A percentile compares a stretch with the other conserved stretches of the same genome.
Conservation (phyloP, 495 filamentous ascomycete genomes). For the Podospora tetraspora region DNA sequence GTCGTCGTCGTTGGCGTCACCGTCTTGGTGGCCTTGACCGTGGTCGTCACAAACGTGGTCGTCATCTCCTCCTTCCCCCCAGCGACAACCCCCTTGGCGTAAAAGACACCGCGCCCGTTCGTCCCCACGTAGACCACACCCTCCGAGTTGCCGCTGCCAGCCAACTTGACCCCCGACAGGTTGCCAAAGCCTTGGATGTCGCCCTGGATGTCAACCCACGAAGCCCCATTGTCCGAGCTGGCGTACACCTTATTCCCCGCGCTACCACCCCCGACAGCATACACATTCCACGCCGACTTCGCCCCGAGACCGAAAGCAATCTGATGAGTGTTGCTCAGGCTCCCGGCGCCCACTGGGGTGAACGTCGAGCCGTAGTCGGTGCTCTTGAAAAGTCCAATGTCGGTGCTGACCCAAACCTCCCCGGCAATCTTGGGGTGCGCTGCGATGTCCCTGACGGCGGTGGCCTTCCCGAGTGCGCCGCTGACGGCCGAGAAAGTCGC, state of each 20-base stretch:
- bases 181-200: conserved; percentile 46
- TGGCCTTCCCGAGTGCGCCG: conserved; percentile 32
- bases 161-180: conserved; percentile 40
- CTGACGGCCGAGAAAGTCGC: conserved; percentile 37
- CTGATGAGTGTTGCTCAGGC: conserved; percentile 39
- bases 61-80: conserved; percentile 9
- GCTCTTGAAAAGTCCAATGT: conserved; percentile 48
- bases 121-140: conserved; percentile 55
- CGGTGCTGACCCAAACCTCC: conserved; percentile 51
- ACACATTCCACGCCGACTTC: conserved; percentile 40
- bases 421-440: conserved; percentile 46
- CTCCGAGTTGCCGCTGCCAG: conserved; percentile 44
- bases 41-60: conserved; percentile 8
- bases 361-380: conserved; percentile 47
- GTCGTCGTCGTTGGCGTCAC: conserved; percentile 14
- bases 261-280: conserved; percentile 45
- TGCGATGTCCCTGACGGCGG: conserved; percentile 42
- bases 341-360: conserved; percentile 29
- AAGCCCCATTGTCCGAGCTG: conserved; percentile 42
- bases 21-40: conserved; percentile 10
- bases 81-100: conserved; percentile 31
- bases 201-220: conserved; percentile 52
- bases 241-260: conserved; percentile 45
- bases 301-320: conserved; percentile 42
- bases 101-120: conserved; percentile 55